These are phyloP conservation scores for Cystofilobasidium macerans DNA, from an alignment of 768 basidiomycete species.

Conservation along the genomic window DNA sequence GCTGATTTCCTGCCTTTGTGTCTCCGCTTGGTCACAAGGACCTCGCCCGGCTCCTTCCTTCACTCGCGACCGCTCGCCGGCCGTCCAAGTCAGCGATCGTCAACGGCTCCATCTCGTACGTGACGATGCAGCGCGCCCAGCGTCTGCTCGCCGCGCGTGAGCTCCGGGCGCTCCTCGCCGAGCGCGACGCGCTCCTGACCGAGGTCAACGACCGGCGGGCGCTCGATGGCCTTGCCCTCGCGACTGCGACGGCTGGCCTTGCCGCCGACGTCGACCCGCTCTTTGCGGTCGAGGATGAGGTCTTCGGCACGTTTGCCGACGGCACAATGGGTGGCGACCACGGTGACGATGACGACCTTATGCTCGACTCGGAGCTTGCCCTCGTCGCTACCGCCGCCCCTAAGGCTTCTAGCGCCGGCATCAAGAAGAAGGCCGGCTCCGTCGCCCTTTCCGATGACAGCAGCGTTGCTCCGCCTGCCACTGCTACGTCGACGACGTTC, in stretches of 20 bases:
- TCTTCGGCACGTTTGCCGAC: constrained; percentile 22
- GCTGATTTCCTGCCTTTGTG: neutral
- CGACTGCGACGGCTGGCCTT: constrained; percentile 62
- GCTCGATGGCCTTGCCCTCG: constrained; percentile 56
- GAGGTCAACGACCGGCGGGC: constrained; percentile 95
- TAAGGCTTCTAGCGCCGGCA: no score
- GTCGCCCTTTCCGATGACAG: neutral
- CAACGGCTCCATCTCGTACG: constrained; percentile 72
- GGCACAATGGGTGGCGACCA: constrained; percentile 23
- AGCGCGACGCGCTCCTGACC: constrained; percentile 73
- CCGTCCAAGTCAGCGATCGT: constrained; percentile 96
- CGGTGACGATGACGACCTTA: constrained; percentile 29
- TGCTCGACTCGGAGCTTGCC: constrained; percentile 24
- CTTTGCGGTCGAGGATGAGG: constrained; percentile 29
- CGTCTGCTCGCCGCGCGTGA: constrained; percentile 70
- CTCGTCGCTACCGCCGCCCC: no score
- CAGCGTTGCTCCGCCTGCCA: no score
- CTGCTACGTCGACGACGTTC: neutral
- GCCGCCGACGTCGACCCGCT: constrained; percentile 52
- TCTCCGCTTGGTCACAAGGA: constrained; percentile 45
- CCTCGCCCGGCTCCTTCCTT: constrained; percentile 80
- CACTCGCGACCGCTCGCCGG: constrained; percentile 77
- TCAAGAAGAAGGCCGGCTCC: neutral
- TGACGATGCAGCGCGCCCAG: constrained; percentile 63
- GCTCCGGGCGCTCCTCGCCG: constrained; percentile 63